Conservation (phyloP, 352 stramenopile genomes). For the Thraustochytrium striatum region DNA sequence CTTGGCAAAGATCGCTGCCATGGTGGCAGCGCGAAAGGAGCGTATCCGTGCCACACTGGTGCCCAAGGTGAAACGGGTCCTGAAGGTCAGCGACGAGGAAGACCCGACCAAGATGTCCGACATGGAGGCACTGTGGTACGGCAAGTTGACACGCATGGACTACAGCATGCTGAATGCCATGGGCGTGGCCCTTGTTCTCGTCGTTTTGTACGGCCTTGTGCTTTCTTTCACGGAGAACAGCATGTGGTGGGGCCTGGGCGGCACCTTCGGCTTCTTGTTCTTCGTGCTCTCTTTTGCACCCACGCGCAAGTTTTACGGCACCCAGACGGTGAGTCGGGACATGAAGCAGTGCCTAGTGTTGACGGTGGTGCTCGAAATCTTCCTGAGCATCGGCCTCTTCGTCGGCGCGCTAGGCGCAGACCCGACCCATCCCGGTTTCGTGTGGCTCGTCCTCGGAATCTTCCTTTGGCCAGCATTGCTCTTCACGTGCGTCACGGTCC, state of each 20-base stretch:
- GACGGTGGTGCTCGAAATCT: background rate
- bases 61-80: background rate
- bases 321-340: constrained; percentile 17
- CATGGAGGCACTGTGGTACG: constrained; percentile 42
- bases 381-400: constrained; percentile 63
- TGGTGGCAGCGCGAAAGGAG: background rate
- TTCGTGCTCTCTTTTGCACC: constrained; percentile 24
- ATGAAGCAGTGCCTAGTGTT: constrained; percentile 42
- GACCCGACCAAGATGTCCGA: constrained; percentile 46
- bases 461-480: constrained; percentile 74
- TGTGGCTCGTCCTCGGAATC: constrained; percentile 68
- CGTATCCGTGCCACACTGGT: constrained; percentile 11
- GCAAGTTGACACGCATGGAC: constrained; percentile 42
- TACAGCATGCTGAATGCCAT: constrained; percentile 32
- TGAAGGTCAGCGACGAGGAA: constrained; percentile 18
- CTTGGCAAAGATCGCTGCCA: too few species aligned
- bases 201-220: constrained; percentile 6
- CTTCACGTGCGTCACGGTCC: constrained; percentile 65
- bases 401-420: constrained; percentile 61
- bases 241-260: constrained; percentile 5
- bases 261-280: constrained; percentile 22
- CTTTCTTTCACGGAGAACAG: constrained; percentile 10
- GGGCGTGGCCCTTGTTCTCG: background rate
- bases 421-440: constrained; percentile 68
- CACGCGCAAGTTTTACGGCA: constrained; percentile 44